Percentiles rank a stretch among this genome's conserved stretches.
Evolutionary conservation across 2,329 filamentous ascomycete species (phyloP).

Genomic region (Sporothrix schenckii): DNA sequence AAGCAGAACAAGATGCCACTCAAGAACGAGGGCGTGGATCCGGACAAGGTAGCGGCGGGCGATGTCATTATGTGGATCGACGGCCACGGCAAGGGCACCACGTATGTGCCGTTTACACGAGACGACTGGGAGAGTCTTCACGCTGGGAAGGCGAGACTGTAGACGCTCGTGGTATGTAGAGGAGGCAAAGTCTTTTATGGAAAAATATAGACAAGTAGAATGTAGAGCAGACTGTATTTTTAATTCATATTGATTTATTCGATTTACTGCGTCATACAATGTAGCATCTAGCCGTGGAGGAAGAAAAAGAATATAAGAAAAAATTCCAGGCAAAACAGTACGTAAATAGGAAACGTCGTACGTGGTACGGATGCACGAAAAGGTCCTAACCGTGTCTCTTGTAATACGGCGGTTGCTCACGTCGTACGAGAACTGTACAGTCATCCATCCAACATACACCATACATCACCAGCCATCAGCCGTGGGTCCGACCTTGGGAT

Average conservation of each 20-base stretch:
- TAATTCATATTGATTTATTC: background rate
- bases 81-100: slow-evolving; percentile 55
- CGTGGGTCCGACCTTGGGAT: too few relatives aligned
- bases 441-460: too few relatives aligned
- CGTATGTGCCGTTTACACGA: slow-evolving; percentile 62
- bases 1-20: slow-evolving; percentile 79
- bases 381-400: too few relatives aligned
- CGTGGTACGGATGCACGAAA: too few relatives aligned
- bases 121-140: slow-evolving; percentile 58
- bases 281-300: background rate
- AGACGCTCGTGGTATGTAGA: background rate
- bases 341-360: too few relatives aligned
- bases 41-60: slow-evolving; percentile 48
- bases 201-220: background rate
- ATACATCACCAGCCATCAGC: too few relatives aligned
- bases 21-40: slow-evolving; percentile 67
- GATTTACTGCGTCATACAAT: background rate
- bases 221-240: background rate
- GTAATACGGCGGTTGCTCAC: too few relatives aligned
- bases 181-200: background rate
- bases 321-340: too few relatives aligned
- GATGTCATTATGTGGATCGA: slow-evolving; percentile 60
- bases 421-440: too few relatives aligned
- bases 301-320: too few relatives aligned
- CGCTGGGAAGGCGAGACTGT: slow-evolving; percentile 40